Evolutionary conservation across 2,329 filamentous ascomycete species (phyloP), one percentile per base, ranked within the genome.

Genomic region (Bipolaris cookei): DNA sequence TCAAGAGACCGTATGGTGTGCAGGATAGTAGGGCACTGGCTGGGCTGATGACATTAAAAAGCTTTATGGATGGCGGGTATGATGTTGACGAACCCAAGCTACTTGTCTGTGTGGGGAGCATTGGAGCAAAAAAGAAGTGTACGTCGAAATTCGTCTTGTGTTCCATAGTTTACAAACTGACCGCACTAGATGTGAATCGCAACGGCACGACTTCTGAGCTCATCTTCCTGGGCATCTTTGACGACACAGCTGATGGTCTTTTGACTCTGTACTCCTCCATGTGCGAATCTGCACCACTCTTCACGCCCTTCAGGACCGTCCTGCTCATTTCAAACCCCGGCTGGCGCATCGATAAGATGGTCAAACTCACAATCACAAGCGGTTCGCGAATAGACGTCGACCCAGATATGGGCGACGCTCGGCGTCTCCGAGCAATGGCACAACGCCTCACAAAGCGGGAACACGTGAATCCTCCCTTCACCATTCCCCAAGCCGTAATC

Each of bases 221-320:
- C 11, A 66, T 82, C 23, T 82, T 83, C 43, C 71, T 88, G 3
- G 74, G 77, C 4, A 72, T 88, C 8, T 85, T 86, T 63, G 86
- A 88, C 67, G 80, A 87, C 63, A 87, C 84, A 0, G 79, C 79
- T 1, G 80, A 81, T 57, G 81, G 80, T 4, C 74, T 77, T 1
- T 72, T 88, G n/a, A 84, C 80, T 14, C 73, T 87, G 4, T 88
- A 84, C 81, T 80, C 80, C 34, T 77, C 80, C n/a, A 74, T 82
- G 43, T 78, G 81, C 48, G 66, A 72, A 30, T 82, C 80, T 0
- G 77, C 79, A 2, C 71, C 76, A 5, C 51, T 67, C 1, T 85
- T 84, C 80, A 58, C 68, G 4, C 78, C 83, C 3, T 81, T 79
- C 34, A 66, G 78, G 20, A 85, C 83, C 0, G 68, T 84, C 4